Base-by-base conservation (phyloP, 2,329 filamentous ascomycete species). In the Fusarium protoensiforme region DNA sequence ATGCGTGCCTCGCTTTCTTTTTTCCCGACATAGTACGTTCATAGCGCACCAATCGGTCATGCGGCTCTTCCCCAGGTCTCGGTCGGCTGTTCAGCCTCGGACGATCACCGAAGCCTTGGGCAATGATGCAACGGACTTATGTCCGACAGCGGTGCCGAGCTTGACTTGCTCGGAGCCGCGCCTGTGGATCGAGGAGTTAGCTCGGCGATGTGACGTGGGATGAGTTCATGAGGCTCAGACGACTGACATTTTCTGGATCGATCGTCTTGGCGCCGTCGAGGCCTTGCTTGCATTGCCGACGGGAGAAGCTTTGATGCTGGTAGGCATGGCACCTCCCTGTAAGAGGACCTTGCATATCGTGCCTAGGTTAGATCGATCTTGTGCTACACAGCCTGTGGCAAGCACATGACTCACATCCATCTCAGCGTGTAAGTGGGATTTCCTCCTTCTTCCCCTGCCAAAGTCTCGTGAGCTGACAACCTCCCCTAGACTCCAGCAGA, bases 1-100 rank as follows among this genome's bases (percentile, higher is more conserved):
- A 51, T 51, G 27, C 6, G 10, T 48, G 35, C 33, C 33, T 61
- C 41, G 18, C 31, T 14, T 48, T n/a, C 38, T 35, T 31, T 35
- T 46, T 35, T 22, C 58, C 41, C 36, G 36, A 27, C 59, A 38
- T 36, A 48, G 58, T 36, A 22, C 4, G 16, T n/a, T 33, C 60
- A 61, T 63, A 46, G 43, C 16, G 38, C 18, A 61, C 41, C 33
- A 56, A 43, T 68, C 60, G 71, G 71, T 63, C 67, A 35, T 65
- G 67, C 60, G 71, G 71, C 57, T 59, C 29, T 53, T 63, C 20
- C 51, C 56, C n/a, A 51, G 36, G 27, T 46, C 31, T 71, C 43
- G 60, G 67, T 36, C 41, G 67, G 54, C 16, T 43, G 51, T 33
- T 57, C 41, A 61, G 60, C 61, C 71, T 74, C 71, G 71, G 71